phyloP scores from a whole-genome alignment of 768 basidiomycete species.

The Tricholoma flavovirens region DNA sequence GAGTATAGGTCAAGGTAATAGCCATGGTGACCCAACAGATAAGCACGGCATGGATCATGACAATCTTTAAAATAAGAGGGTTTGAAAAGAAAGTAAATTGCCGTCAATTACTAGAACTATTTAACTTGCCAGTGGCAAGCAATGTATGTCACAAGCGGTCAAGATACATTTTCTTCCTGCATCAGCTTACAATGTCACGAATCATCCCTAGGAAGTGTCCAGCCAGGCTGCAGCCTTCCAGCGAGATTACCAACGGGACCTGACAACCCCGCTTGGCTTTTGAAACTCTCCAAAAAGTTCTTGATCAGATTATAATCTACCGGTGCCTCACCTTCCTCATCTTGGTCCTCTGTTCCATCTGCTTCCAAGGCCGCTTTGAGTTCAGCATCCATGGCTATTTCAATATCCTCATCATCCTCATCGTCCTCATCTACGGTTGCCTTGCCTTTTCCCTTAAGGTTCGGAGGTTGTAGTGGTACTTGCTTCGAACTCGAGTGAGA shows the following conservation, averaged over 20 bases:
- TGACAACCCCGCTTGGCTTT: conserved; percentile 80
- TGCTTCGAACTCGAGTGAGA: conserved; percentile 28
- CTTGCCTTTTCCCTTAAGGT: conserved; percentile 38
- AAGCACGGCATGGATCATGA: conserved; percentile 82
- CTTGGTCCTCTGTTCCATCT: conserved; percentile 41
- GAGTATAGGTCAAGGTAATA: background rate
- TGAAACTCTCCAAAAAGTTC: conserved; percentile 96
- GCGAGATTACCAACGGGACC: conserved; percentile 91
- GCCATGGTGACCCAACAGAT: conserved; percentile 54
- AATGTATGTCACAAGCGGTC: no score
- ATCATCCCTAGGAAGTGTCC: conserved; percentile 69
- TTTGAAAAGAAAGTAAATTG: background rate
- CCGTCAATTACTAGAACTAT: conserved; percentile 17
- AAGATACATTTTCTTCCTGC: no score
- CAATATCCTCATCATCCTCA: conserved; percentile 47
- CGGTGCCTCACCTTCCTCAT: conserved; percentile 45
- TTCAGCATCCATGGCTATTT: conserved; percentile 88
- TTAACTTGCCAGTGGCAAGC: no score
- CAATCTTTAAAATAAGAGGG: background rate
- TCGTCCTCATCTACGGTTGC: conserved; percentile 37
- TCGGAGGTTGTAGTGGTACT: conserved; percentile 8
- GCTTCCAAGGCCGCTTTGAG: conserved; percentile 56
- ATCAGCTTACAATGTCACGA: background rate
- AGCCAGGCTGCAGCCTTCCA: conserved; percentile 74
- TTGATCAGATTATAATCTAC: conserved; percentile 91